These are phyloP conservation scores for Saccharomyces paradoxus DNA, from an alignment of 805 yeast genomes.

Conservation along the genomic window DNA sequence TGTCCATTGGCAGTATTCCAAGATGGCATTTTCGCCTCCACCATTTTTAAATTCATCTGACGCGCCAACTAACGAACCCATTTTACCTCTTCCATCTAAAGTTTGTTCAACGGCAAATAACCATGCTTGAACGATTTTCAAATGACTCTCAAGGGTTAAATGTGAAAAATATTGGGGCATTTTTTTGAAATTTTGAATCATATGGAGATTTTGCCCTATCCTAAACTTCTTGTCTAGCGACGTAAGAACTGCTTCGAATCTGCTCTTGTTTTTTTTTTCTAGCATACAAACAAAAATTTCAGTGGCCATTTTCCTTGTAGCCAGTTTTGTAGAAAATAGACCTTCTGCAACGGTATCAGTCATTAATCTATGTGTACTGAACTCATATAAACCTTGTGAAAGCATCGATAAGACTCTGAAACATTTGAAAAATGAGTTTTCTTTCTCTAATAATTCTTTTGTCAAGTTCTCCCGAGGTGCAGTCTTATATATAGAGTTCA, in stretches of 20 bases:
- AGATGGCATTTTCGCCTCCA: slow-evolving; percentile 36
- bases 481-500: slow-evolving; percentile 34
- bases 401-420: slow-evolving; percentile 43
- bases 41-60: slow-evolving; percentile 60
- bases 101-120: slow-evolving; percentile 55
- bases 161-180: slow-evolving; percentile 16
- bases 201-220: slow-evolving; percentile 22
- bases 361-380: slow-evolving; percentile 31
- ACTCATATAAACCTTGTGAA: slow-evolving; percentile 22
- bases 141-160: slow-evolving; percentile 14
- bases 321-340: slow-evolving; percentile 61
- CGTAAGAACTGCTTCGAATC: slow-evolving; percentile 37
- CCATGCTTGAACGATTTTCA: slow-evolving; percentile 59
- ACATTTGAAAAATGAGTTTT: slow-evolving; percentile 68
- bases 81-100: slow-evolving; percentile 75
- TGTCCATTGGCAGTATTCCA: slow-evolving; percentile 29
- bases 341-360: slow-evolving; percentile 63
- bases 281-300: slow-evolving; percentile 60
- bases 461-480: slow-evolving; percentile 24
- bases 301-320: slow-evolving; percentile 71
- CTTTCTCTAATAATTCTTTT: slow-evolving; percentile 53
- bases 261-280: slow-evolving; percentile 37
- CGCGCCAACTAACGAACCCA: slow-evolving; percentile 90
- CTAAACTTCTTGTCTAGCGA: slow-evolving; percentile 32
- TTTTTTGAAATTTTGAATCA: slow-evolving; percentile 13